Percentiles rank a stretch among this genome's conserved stretches.
Evolutionary conservation across 371 early-diverging fungal genomes (phyloP).

Genomic region (Syncephalastrum monosporum): DNA sequence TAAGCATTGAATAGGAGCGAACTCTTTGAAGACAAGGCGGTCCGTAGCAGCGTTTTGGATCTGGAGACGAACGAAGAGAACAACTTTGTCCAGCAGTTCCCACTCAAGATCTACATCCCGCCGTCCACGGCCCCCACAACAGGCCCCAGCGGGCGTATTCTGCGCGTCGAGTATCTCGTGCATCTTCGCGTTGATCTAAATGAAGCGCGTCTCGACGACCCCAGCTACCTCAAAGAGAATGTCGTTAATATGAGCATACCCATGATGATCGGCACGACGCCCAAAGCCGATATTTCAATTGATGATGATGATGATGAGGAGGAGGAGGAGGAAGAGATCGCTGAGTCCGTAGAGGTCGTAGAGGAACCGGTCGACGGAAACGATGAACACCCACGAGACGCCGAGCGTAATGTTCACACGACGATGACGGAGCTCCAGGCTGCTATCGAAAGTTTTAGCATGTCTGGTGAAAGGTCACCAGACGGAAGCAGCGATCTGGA

Average conservation of each 20-base stretch:
- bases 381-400: not conserved
- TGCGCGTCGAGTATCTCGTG: conserved; percentile 38
- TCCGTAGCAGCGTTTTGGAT: conserved; percentile 5
- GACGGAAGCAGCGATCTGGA: not conserved
- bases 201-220: conserved; percentile 18
- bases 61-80: conserved; percentile 24
- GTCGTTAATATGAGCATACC: conserved; percentile 24
- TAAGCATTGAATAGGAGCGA: not conserved
- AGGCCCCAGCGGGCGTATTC: conserved; percentile 20
- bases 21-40: not conserved
- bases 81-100: conserved; percentile 19
- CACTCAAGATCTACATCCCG: conserved; percentile 30
- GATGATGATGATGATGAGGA: conserved; percentile 38
- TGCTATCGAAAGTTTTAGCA: no score
- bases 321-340: conserved; percentile 4
- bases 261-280: conserved; percentile 41
- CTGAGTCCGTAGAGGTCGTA: not conserved
- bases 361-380: not conserved
- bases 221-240: conserved; percentile 14
- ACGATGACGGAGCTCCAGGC: not conserved
- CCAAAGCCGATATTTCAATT: conserved; percentile 31
- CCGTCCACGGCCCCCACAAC: conserved; percentile 30
- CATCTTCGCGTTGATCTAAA: conserved; percentile 37
- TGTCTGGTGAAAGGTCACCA: conserved; percentile 1
- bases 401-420: not conserved